Conservation (phyloP, 192 early-diverging fungal species). For the Glomus cerebriforme region DNA sequence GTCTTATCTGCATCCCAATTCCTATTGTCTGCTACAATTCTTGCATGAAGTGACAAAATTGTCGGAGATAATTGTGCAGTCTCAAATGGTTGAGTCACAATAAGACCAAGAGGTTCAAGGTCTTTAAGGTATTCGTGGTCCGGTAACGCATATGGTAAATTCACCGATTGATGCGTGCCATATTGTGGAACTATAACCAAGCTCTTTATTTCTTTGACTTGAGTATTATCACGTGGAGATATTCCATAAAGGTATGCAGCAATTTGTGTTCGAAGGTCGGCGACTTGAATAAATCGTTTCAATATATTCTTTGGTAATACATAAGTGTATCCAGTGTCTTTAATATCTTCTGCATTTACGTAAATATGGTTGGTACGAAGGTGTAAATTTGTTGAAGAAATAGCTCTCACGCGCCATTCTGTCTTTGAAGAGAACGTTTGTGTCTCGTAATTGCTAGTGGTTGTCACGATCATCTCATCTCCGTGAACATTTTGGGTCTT, state of each 20-base stretch:
- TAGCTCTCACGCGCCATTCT: constrained; percentile 98
- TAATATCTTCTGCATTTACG: constrained; percentile 94
- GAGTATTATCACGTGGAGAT: constrained; percentile 81
- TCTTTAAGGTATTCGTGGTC: constrained; percentile 90
- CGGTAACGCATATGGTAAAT: constrained; percentile 85
- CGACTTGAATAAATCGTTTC: constrained; percentile 93
- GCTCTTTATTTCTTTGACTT: constrained; percentile 94
- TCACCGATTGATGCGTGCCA: constrained; percentile 94
- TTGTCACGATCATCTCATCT: constrained; percentile 98
- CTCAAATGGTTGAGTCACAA: constrained; percentile 97
- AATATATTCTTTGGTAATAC: constrained; percentile 98
- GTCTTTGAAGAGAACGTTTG: constrained; percentile 98
- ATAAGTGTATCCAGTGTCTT: constrained; percentile 92
- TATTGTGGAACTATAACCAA: constrained; percentile 98
- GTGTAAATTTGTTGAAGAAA: constrained; percentile 93
- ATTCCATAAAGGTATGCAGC: constrained; percentile 95
- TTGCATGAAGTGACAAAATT: constrained; percentile 90
- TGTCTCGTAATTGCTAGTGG: constrained; percentile 94
- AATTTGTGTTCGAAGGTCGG: constrained; percentile 94
- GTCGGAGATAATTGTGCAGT: constrained; percentile 85
- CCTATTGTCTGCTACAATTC: constrained; percentile 84
- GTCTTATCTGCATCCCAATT: constrained; percentile 96
- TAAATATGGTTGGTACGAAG: constrained; percentile 96
- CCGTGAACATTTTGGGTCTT: constrained; percentile 97
- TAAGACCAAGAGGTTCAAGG: constrained; percentile 96